Conservation (phyloP, 2,329 filamentous ascomycete species). For the Chaetomium strumarium region DNA sequence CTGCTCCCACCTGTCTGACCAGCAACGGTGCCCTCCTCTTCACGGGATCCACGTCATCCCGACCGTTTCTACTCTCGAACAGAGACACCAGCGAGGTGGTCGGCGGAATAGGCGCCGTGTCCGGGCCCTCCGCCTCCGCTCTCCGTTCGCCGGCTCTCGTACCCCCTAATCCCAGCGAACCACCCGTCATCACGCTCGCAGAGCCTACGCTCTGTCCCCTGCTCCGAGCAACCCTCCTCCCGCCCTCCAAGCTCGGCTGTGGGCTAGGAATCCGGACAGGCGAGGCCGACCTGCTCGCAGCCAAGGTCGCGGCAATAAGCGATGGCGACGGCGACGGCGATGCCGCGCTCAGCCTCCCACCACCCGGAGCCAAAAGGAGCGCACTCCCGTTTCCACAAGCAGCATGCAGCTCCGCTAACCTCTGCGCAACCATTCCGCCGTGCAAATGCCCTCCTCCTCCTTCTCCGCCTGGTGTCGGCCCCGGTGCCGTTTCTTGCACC, state of each 20-base stretch:
- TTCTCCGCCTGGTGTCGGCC: background rate
- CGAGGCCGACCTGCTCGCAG: slow-evolving; percentile 56
- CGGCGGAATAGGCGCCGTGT: slow-evolving; percentile 54
- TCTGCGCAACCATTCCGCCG: slow-evolving; percentile 21
- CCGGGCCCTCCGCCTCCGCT: slow-evolving; percentile 32
- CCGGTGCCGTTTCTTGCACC: slow-evolving; percentile 10
- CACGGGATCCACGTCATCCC: slow-evolving; percentile 29
- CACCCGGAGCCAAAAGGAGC: slow-evolving; percentile 19
- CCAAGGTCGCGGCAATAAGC: slow-evolving; percentile 55
- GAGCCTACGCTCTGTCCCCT: slow-evolving; percentile 16
- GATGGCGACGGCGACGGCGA: slow-evolving; percentile 40
- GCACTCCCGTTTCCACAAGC: background rate
- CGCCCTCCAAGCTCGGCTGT: slow-evolving; percentile 9
- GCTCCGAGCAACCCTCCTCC: background rate
- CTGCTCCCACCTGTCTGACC: slow-evolving; percentile 12
- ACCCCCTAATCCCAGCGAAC: slow-evolving; percentile 30
- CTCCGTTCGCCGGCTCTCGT: slow-evolving; percentile 8
- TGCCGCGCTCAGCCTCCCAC: slow-evolving; percentile 24
- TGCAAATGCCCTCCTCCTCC: slow-evolving; percentile 14
- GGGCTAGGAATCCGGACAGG: slow-evolving; percentile 39
- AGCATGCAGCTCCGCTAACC: slow-evolving; percentile 22
- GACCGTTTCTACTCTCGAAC: slow-evolving; percentile 51
- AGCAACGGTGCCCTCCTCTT: slow-evolving; percentile 32
- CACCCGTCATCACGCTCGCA: slow-evolving; percentile 25
- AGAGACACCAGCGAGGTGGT: slow-evolving; percentile 61